Evolutionary conservation across 352 stramenopile species (phyloP).

Genomic region (Globisporangium sylvaticum): DNA sequence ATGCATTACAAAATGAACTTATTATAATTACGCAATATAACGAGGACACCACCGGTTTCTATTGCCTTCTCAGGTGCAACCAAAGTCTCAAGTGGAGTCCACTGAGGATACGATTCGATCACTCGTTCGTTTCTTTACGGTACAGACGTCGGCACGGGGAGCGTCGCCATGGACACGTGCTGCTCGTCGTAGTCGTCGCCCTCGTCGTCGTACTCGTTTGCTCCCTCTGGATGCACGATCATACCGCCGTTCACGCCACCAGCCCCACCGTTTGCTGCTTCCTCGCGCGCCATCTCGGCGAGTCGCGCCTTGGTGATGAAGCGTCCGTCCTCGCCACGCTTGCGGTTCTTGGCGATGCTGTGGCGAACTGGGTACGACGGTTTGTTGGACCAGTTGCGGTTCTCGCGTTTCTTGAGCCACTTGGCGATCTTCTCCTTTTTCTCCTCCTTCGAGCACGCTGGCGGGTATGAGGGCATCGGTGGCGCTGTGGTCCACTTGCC

Average conservation of each 20-base stretch:
- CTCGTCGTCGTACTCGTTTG: conserved; percentile 16
- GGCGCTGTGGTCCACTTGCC: conserved; percentile 69
- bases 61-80: background rate
- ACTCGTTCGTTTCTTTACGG: background rate
- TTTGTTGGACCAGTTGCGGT: conserved; percentile 84
- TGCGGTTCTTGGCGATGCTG: conserved; percentile 81
- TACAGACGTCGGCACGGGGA: conserved; percentile 8
- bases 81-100: background rate
- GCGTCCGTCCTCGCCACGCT: conserved; percentile 74
- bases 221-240: conserved; percentile 16
- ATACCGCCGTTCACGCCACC: background rate
- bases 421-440: conserved; percentile 84
- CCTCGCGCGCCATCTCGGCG: conserved; percentile 64
- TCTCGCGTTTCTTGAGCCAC: conserved; percentile 83
- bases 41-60: background rate
- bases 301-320: conserved; percentile 79
- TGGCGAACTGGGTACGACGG: conserved; percentile 79
- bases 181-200: conserved; percentile 17
- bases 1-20: background rate
- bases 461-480: conserved; percentile 72
- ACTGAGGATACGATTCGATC: background rate
- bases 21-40: background rate
- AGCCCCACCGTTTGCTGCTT: conserved; percentile 20
- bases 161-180: conserved; percentile 14
- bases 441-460: conserved; percentile 74